A percentile compares a stretch with the other conserved stretches of the same genome.
phyloP scores from a whole-genome alignment of 345 rosid genomes.

The Eucalyptus cloeziana region DNA sequence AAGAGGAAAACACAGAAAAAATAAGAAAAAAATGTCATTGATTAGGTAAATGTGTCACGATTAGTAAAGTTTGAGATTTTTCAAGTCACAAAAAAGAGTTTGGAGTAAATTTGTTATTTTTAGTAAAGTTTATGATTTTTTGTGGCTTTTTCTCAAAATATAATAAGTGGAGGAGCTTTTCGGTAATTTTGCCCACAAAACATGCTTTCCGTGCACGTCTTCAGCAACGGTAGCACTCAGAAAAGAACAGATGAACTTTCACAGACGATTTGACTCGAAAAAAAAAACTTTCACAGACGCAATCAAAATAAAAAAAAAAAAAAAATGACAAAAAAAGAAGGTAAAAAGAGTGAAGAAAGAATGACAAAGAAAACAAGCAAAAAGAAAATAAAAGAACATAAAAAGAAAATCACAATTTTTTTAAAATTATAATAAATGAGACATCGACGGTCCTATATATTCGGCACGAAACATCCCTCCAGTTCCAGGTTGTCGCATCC shows the following conservation, averaged over 20 bases:
- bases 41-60: accelerated
- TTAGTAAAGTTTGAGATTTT: no score
- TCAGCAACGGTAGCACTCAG: background rate
- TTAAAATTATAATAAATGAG: background rate
- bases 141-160: no score
- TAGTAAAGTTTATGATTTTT: no score
- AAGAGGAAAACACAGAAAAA: no score
- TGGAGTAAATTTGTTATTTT: no score
- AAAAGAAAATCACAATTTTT: no score
- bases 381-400: no score
- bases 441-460: background rate
- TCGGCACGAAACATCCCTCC: background rate
- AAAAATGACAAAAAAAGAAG: background rate
- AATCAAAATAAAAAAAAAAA: background rate
- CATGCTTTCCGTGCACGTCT: background rate
- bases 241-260: background rate
- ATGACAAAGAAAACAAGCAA: background rate
- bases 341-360: background rate
- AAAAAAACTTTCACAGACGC: background rate
- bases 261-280: no score
- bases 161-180: no score
- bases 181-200: background rate
- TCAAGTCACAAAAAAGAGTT: no score
- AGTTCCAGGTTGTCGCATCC: background rate
- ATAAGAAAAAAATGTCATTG: no score